phyloP scores from a whole-genome alignment of 441 rosid species.

The Lepidium campestre region DNA sequence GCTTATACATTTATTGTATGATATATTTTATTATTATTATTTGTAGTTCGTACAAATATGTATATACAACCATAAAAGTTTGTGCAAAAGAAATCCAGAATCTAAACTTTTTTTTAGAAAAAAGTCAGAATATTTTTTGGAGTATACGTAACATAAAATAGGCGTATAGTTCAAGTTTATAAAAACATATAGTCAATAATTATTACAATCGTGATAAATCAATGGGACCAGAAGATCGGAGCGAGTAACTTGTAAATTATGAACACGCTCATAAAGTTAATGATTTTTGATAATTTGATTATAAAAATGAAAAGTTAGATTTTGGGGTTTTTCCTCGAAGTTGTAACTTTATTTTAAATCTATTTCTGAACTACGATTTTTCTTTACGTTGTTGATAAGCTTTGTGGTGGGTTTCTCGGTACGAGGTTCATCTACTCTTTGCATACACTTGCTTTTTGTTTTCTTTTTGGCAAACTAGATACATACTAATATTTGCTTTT shows the following conservation, averaged over 20 bases:
- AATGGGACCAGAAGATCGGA: neutral
- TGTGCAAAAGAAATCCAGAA: neutral
- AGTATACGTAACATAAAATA: neutral
- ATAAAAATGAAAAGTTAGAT: constrained; percentile 8
- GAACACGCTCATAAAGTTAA: neutral
- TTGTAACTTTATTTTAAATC: constrained; percentile 2
- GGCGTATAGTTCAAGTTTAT: neutral
- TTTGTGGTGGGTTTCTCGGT: constrained; percentile 25
- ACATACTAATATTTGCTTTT: constrained; percentile 4
- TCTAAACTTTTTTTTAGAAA: neutral
- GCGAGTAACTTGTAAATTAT: neutral
- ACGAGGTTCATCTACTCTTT: constrained; percentile 24
- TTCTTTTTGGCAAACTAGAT: neutral
- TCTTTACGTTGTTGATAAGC: constrained; percentile 15
- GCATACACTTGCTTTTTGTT: neutral
- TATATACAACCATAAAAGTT: neutral
- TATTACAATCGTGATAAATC: neutral
- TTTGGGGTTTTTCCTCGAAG: constrained; percentile 15
- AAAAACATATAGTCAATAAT: neutral
- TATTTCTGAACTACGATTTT: constrained; percentile 5
- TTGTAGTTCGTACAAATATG: neutral
- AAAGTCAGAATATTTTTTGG: neutral
- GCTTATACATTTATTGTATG: no score
- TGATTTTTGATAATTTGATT: neutral
- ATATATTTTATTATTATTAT: no score